Conservation (phyloP, 495 filamentous ascomycete species). For the Xylaria flabelliformis region DNA sequence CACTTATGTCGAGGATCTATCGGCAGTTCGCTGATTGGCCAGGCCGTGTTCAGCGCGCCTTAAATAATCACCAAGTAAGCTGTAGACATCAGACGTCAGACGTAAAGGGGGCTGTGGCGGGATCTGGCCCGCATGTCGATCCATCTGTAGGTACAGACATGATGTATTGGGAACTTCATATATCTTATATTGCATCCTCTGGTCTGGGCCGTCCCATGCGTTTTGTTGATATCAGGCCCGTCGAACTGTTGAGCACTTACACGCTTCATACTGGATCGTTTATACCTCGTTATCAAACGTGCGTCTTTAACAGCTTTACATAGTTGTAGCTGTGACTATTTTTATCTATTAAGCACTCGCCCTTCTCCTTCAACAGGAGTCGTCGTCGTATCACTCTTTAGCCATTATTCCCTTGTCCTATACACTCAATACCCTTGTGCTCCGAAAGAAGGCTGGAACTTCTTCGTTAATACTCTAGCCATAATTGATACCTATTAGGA, state of each 20-base stretch:
- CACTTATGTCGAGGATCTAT: constrained; percentile 25
- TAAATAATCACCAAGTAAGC: constrained; percentile 26
- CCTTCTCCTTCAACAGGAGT: constrained; percentile 42
- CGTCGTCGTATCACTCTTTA: not conserved
- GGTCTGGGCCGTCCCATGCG: constrained; percentile 35
- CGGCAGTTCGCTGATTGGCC: constrained; percentile 43
- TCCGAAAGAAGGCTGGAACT: constrained; percentile 5
- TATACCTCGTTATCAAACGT: constrained; percentile 21
- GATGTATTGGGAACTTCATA: constrained; percentile 29
- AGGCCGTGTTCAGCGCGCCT: constrained; percentile 28
- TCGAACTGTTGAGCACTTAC: constrained; percentile 23
- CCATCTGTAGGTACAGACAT: constrained; percentile 31
- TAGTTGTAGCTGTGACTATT: constrained; percentile 11
- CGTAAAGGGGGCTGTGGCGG: constrained; percentile 15
- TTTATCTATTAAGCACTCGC: constrained; percentile 10
- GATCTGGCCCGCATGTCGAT: constrained; percentile 22
- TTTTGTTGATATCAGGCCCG: constrained; percentile 11
- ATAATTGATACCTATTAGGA: not conserved
- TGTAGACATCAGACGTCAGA: constrained; percentile 4
- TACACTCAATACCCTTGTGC: not conserved
- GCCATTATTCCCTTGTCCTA: not conserved
- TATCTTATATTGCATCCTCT: constrained; percentile 37
- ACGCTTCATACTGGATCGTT: not conserved
- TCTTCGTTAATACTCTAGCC: not conserved
- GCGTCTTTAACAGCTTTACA: constrained; percentile 28